These are phyloP conservation scores for Carnegiea gigantea DNA, from an alignment of 179 eudicot species.

Conservation along the genomic window DNA sequence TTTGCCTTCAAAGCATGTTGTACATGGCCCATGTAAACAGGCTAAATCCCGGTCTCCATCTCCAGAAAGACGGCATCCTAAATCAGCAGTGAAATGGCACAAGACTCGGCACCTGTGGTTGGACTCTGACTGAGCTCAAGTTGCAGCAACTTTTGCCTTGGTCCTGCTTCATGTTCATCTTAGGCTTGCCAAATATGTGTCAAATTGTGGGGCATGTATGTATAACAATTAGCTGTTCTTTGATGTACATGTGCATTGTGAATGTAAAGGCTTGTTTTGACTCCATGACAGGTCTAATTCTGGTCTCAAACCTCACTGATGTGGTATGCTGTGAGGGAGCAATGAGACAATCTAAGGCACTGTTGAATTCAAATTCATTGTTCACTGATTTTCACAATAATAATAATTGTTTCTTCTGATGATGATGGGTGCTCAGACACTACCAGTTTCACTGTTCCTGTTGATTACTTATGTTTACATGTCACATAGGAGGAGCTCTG, in stretches of 20 bases:
- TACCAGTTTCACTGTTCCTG: not conserved
- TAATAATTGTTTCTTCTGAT: conserved; percentile 10
- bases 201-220: conserved; percentile 8
- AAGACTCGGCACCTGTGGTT: conserved; percentile 53
- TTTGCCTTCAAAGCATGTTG: not conserved
- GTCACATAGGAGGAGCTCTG: no score
- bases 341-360: not conserved
- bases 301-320: not conserved
- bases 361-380: conserved; percentile 3
- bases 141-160: not conserved
- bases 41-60: conserved; percentile 29
- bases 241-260: conserved; percentile 9
- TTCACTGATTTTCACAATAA: not conserved
- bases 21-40: conserved; percentile 17
- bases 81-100: conserved; percentile 46
- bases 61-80: conserved; percentile 26
- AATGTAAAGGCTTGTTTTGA: conserved; percentile 13
- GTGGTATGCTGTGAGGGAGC: conserved; percentile 8
- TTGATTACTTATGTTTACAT: not conserved
- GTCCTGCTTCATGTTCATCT: not conserved
- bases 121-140: conserved; percentile 28
- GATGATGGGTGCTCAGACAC: not conserved
- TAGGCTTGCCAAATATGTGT: not conserved
- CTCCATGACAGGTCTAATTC: not conserved
- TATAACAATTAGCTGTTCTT: conserved; percentile 19